These are phyloP conservation scores for Kodamaea nitidulidarum DNA, from an alignment of 805 yeast genomes.

Conservation along the genomic window DNA sequence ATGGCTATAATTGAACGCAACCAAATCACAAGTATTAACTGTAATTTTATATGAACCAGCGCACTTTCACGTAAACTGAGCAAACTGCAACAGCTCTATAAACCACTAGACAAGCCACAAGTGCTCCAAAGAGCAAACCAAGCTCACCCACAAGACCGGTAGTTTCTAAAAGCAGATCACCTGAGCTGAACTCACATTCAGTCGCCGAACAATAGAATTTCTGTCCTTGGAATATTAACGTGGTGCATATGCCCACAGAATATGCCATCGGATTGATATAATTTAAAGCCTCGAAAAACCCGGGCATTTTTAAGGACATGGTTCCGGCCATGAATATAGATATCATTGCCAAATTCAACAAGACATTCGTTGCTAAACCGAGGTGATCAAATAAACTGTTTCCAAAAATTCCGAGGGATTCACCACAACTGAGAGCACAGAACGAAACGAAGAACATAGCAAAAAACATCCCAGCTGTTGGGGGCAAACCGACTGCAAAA, in stretches of 20 bases:
- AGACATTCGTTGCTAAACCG: slow-evolving; percentile 75
- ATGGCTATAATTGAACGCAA: too few relatives aligned
- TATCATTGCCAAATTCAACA: slow-evolving; percentile 60
- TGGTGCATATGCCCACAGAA: slow-evolving; percentile 47
- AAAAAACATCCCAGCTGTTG: slow-evolving; percentile 65
- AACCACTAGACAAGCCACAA: slow-evolving; percentile 31
- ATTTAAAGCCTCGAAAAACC: slow-evolving; percentile 64
- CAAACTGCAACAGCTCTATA: slow-evolving; percentile 31
- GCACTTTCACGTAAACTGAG: slow-evolving; percentile 24
- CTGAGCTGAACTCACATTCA: slow-evolving; percentile 26
- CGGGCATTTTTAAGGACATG: slow-evolving; percentile 72
- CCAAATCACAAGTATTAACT: too few relatives aligned
- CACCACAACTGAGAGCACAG: slow-evolving; percentile 68
- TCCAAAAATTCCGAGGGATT: slow-evolving; percentile 76
- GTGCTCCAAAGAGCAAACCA: slow-evolving; percentile 30
- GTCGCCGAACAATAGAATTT: slow-evolving; percentile 3
- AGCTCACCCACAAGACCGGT: slow-evolving; percentile 27
- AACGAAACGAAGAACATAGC: slow-evolving; percentile 53
- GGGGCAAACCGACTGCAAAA: slow-evolving; percentile 68
- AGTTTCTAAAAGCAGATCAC: slow-evolving; percentile 29
- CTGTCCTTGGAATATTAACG: slow-evolving; percentile 3
- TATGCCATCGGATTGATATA: slow-evolving; percentile 77
- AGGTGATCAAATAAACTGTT: slow-evolving; percentile 69
- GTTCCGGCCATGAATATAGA: slow-evolving; percentile 85
- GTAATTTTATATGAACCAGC: slow-evolving; percentile 19